These are phyloP conservation scores for Pestalotiopsis fici DNA, from an alignment of 2,329 filamentous ascomycete genomes.

Conservation along the genomic window DNA sequence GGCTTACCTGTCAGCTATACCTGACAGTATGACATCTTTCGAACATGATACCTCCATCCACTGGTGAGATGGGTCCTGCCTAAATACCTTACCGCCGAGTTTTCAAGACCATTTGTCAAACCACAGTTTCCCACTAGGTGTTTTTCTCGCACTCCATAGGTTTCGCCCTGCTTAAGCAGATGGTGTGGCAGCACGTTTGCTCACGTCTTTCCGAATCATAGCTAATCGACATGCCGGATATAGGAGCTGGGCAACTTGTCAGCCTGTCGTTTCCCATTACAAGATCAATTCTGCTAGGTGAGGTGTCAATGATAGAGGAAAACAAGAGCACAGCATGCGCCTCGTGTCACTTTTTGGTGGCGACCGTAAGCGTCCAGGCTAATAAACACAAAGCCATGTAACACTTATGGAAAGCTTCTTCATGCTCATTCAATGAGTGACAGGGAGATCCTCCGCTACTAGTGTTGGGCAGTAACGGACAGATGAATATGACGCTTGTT, in stretches of 20 bases:
- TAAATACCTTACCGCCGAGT: neutral
- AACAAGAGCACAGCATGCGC: neutral
- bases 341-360: neutral
- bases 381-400: neutral
- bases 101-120: neutral
- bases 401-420: neutral
- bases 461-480: too few species aligned
- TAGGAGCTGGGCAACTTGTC: slow-evolving; percentile 1
- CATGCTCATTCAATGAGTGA: neutral
- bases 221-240: neutral
- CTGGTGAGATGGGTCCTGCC: neutral
- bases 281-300: neutral
- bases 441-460: neutral
- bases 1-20: neutral
- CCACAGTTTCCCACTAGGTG: neutral
- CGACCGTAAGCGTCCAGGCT: neutral
- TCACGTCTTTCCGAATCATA: neutral
- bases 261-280: neutral
- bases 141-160: neutral
- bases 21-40: neutral
- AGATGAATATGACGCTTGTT: neutral
- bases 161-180: neutral
- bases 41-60: neutral
- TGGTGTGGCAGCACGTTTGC: neutral
- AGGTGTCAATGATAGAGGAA: neutral